Evolutionary conservation across 2,329 filamentous ascomycete species (phyloP), one percentile per base, ranked within the genome.

Genomic region (Cytospora piceicola): DNA sequence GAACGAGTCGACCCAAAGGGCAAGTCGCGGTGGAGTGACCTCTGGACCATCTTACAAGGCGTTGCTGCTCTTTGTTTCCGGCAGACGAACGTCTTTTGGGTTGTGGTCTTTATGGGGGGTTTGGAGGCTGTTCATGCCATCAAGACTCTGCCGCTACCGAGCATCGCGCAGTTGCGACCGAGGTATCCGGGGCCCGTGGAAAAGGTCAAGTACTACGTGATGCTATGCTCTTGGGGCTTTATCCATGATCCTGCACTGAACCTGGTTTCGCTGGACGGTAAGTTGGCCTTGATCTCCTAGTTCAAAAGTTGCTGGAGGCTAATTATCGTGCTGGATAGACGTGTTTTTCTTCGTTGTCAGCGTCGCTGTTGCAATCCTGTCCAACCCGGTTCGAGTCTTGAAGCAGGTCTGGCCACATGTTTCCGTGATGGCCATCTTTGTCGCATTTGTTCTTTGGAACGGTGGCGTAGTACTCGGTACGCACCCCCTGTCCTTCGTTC

Each of bases 1-100:
- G 67, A 73, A 29, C 81, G 85, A 20, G 69, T 84, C 2, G 77
- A 75, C 22, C 65, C 69, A 36, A 68, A 72, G 14, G 59, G 56
- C 8, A 77, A 73, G 6, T 77, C 78, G 0, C 20, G 79, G 6
- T 4, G 71, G 9, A 83, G 76, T 53, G 81, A 82, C 58, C 1
- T 88, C 0, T 67, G 71, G 14, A 80, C 81, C 0, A 67, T 92
- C 0, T 1, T 82, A 0, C 75, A 90, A 7, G 93, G 93, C 0
- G 69, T 92, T 0, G 68, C 85, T 1, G 83, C 92, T 1, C 81
- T 99, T 24, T 79, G 85, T 2, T 95, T 97, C 81, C 85, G 95
- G 29, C 95, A 99, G 77, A 99, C 95, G 0, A 99, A 99, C 72
- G 90, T 98, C 64, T 97, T 99, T 75, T 99, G 95, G 95, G 89